phyloP scores from a whole-genome alignment of 805 yeast genomes.

The Pichia californica region DNA sequence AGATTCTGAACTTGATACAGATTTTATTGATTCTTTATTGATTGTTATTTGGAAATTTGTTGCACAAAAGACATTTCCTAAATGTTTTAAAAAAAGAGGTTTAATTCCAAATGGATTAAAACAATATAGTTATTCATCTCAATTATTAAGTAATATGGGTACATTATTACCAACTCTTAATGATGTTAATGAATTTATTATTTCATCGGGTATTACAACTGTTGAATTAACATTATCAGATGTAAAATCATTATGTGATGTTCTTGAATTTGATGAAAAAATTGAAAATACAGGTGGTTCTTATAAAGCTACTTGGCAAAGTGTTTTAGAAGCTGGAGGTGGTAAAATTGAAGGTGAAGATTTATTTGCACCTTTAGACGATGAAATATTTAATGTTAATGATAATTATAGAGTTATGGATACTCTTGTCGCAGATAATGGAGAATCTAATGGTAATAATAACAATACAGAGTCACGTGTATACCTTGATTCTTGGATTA shows the following conservation, averaged over 20 bases:
- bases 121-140: conserved; percentile 25
- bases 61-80: conserved; percentile 70
- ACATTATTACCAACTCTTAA: conserved; percentile 62
- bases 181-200: conserved; percentile 69
- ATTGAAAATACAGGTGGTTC: conserved; percentile 61
- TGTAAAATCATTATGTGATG: conserved; percentile 80
- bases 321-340: conserved; percentile 65
- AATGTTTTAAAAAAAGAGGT: conserved; percentile 46
- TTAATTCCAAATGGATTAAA: conserved; percentile 16
- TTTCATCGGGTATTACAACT: conserved; percentile 64
- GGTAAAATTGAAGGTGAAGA: conserved; percentile 29
- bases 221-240: conserved; percentile 73
- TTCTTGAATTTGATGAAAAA: conserved; percentile 79
- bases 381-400: conserved; percentile 24
- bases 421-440: conserved; percentile 15
- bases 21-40: conserved; percentile 77
- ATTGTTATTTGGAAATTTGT: conserved; percentile 86
- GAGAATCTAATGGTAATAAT: conserved; percentile 11
- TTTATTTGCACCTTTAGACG: conserved; percentile 23
- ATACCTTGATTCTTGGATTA: conserved; percentile 29
- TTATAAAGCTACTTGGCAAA: conserved; percentile 79
- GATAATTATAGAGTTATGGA: conserved; percentile 29
- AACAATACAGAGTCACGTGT: conserved; percentile 9
- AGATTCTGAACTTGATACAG: conserved; percentile 89
- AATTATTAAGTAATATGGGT: conserved; percentile 15